Evolutionary conservation across 2,329 filamentous ascomycete genomes (phyloP).

Genomic region (Fusarium illudens): DNA sequence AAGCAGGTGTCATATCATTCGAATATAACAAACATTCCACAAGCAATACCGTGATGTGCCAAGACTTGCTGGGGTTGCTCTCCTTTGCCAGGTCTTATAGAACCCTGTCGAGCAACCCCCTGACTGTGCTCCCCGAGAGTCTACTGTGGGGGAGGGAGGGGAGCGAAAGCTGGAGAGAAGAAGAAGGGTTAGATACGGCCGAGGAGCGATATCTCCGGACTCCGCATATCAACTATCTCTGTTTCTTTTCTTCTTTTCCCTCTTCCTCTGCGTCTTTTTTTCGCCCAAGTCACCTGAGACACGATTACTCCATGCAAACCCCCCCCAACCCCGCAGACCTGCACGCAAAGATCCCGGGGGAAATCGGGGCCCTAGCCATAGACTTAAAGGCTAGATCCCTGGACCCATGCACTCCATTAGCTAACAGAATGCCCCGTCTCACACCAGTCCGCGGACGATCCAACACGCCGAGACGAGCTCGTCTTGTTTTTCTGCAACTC

Average conservation of each 20-base stretch:
- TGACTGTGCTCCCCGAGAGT: neutral
- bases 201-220: neutral
- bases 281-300: slow-evolving; percentile 6
- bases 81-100: neutral
- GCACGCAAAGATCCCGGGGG: slow-evolving; percentile 22
- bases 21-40: neutral
- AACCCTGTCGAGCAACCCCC: neutral
- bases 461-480: neutral
- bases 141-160: neutral
- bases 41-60: neutral
- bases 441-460: neutral
- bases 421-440: slow-evolving; percentile 19
- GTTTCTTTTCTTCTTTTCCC: neutral
- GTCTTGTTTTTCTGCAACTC: neutral
- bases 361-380: slow-evolving; percentile 22
- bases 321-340: slow-evolving; percentile 21
- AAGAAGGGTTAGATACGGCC: neutral
- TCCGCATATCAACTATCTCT: neutral
- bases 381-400: slow-evolving; percentile 1
- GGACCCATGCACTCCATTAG: slow-evolving; percentile 21
- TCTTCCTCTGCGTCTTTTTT: no score
- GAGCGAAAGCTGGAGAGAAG: neutral
- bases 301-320: slow-evolving; percentile 31
- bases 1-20: neutral
- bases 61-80: neutral